A percentile compares a stretch with the other conserved stretches of the same genome.
These are phyloP conservation scores for Forsythia viridissima DNA, from an alignment of 257 asterid species.

Conservation along the genomic window DNA sequence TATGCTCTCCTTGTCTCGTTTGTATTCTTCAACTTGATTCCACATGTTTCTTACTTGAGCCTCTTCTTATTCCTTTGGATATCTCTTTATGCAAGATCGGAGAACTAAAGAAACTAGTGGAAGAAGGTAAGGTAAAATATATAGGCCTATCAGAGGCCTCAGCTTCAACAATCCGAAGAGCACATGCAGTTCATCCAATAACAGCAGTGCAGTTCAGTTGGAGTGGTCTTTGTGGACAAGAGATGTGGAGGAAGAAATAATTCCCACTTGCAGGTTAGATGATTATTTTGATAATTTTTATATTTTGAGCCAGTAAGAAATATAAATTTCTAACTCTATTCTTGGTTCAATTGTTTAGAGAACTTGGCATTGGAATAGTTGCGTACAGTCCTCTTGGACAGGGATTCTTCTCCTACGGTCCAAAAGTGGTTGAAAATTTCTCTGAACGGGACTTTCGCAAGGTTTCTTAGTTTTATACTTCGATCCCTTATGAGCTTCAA, in stretches of 20 bases:
- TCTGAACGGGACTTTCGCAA: conserved; percentile 32
- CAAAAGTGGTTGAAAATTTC: conserved; percentile 31
- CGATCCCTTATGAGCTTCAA: background rate
- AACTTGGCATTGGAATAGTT: conserved; percentile 47
- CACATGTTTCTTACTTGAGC: too few relatives aligned
- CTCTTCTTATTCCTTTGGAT: background rate
- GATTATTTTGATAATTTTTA: background rate
- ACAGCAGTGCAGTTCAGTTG: conserved; percentile 42
- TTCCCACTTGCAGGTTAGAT: conserved; percentile 50
- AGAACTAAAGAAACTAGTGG: conserved; percentile 47
- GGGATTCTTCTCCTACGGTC: conserved; percentile 43
- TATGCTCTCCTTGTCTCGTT: too few relatives aligned
- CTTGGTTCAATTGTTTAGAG: conserved; percentile 20
- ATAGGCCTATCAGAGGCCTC: conserved; percentile 48
- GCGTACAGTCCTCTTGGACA: conserved; percentile 47
- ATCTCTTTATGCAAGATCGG: conserved; percentile 29
- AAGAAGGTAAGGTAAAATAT: conserved; percentile 53
- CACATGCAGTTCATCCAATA: conserved; percentile 50
- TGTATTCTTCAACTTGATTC: too few relatives aligned
- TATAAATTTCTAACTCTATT: background rate
- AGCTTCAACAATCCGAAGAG: conserved; percentile 50
- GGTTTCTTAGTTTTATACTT: conserved; percentile 18
- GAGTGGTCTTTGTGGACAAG: conserved; percentile 57
- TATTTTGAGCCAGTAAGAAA: background rate
- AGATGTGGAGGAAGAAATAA: conserved; percentile 44